phyloP scores from a whole-genome alignment of 1,139 yeast genomes.

The Blastobotrys buckinghamii region DNA sequence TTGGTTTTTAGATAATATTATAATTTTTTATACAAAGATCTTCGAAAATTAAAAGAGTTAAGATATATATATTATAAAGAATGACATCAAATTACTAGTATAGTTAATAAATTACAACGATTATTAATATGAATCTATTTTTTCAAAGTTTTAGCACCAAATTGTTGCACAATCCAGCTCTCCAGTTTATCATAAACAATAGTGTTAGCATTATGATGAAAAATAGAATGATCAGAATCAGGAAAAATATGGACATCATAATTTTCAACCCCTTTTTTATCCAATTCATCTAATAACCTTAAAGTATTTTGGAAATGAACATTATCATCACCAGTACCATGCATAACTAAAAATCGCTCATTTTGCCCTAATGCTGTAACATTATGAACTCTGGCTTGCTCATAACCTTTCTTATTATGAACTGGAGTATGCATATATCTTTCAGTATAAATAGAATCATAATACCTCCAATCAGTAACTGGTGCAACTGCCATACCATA shows the following conservation, averaged over 20 bases:
- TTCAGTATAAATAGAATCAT: conserved; percentile 85
- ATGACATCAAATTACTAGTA: too few relatives aligned
- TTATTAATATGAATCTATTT: conserved; percentile 37
- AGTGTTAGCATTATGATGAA: conserved; percentile 69
- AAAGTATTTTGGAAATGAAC: conserved; percentile 89
- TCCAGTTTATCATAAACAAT: conserved; percentile 71
- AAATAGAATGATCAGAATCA: conserved; percentile 84
- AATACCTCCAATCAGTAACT: conserved; percentile 74
- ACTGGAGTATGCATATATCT: conserved; percentile 74
- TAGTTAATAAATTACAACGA: too few relatives aligned
- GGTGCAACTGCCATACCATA: conserved; percentile 90
- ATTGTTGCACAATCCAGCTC: conserved; percentile 76
- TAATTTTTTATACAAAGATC: too few relatives aligned
- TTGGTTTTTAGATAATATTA: too few relatives aligned
- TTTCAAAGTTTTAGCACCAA: conserved; percentile 35
- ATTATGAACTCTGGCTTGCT: conserved; percentile 38
- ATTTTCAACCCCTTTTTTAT: conserved; percentile 59
- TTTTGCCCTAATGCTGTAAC: conserved; percentile 49
- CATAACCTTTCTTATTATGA: conserved; percentile 50
- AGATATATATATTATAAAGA: too few relatives aligned
- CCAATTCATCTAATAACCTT: conserved; percentile 65
- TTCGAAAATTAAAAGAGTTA: too few relatives aligned
- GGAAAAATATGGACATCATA: conserved; percentile 90
- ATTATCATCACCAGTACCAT: conserved; percentile 96
- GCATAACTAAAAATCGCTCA: conserved; percentile 73